Evolutionary conservation across 1,139 yeast genomes (phyloP), one percentile per base, ranked within the genome.

Genomic region (Petasospora fabianii): DNA sequence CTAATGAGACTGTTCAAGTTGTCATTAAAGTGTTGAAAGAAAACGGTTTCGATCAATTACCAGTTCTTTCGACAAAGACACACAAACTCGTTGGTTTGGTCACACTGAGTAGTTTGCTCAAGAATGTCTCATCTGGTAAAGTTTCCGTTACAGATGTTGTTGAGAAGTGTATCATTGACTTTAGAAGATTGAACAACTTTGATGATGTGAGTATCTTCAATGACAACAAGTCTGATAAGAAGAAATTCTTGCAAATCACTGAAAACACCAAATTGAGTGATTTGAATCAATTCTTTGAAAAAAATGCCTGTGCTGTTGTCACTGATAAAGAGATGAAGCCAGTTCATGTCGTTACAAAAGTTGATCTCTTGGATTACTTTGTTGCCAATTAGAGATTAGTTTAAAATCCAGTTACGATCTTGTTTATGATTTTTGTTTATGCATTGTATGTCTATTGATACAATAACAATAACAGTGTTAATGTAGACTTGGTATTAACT

Each of bases 41-140:
- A 44, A 83, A 85, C 59, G 92, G 88, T 3, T 86, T 85, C 54
- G 96, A 86, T 60, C 96, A 86, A 64, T 69, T 85, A 50, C 95
- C 96, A 24, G 95, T 85, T 4, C 73, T 85, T 52, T 48, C 53
- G 8, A 36, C 49, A 16, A 59, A 64, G 41, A 74, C 68, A 44
- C 63, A 67, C 36, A 77, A 80, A 55, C 71, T 86, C 47, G 72
- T 82, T 46, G 95, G 95, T 41, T 69, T 86, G 49, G 82, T 84
- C 34, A 86, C 95, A 5, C 71, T 86, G 50, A 84, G 94, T 16
- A 79, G 79, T 58, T 69, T 86, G 49, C 70, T 86, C 56, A 80
- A 83, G 54, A 72, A 75, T 30, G 69, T 85, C 44, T 80, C 92
- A 12, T 73, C 78, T 42, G 80, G 80, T 55, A 70, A 75, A 51